Base-by-base conservation (phyloP, 2,329 filamentous ascomycete species). In the Ceratocystis smalleyi region DNA sequence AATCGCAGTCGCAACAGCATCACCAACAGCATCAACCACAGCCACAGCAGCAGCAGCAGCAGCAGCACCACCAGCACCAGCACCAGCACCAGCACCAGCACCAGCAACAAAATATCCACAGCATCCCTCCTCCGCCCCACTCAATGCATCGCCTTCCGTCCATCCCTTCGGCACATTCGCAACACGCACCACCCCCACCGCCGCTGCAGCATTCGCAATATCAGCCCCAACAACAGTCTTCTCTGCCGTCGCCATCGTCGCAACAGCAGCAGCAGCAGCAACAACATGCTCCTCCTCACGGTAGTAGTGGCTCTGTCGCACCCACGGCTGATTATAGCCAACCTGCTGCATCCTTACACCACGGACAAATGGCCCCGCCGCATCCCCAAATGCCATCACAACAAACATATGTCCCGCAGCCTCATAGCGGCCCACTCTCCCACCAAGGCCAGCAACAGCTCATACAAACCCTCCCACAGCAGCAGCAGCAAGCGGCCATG, bases 41-140 rank as follows among this genome's bases (percentile, higher is more conserved):
- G 43, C 40, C 51, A 45, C 54, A 59, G 5, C 54, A 7, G n/a
- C 12, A 49, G 1, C 47, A 22, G 6, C 59, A 43, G 12, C 55
- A 54, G 19, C 43, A 49, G 3, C 63, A 47, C 1, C 57, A 47
- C 15, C 45, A 51, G 12, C 54, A 45, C 15, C 59, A 17, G 12
- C 59, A 35, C 10, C 54, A 51, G 7, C 63, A 61, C 1, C 45
- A 43, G 19, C 24, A 35, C 6, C 63, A 61, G 1, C 43, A 60
- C 2, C 63, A 64, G 45, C 63, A 61, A 30, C 63, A 47, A 54
- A 57, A 64, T n/a, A 27, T 27, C 43, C 63, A 55, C 45, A 27
- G 19, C 40, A 47, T 30, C 22, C 57, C 30, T 57, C 43, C 49
- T n/a, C 55, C 45, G 43, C 63, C 63, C 30, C 63, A 32, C 35